phyloP scores from a whole-genome alignment of 306 rosid species.

The Spatholobus suberectus region DNA sequence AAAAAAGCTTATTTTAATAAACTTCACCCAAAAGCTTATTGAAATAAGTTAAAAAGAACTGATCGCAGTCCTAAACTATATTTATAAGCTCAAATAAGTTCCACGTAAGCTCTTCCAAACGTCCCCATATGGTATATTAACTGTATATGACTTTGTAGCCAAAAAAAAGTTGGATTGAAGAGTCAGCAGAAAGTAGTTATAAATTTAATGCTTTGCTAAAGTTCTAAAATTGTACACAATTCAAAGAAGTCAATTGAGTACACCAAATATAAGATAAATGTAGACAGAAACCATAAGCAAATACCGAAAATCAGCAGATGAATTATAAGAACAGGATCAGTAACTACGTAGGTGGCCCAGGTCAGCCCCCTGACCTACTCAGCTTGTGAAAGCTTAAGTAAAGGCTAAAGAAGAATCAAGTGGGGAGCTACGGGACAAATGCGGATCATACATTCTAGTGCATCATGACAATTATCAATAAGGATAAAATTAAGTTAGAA shows the following conservation, averaged over 20 bases:
- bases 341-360: not conserved
- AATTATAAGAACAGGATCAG: not conserved
- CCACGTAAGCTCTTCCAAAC: not conserved
- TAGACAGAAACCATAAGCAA: not conserved
- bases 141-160: constrained; percentile 5
- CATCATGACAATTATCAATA: no score
- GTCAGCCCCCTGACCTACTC: not conserved
- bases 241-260: not conserved
- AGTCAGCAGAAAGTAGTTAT: not conserved
- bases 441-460: no score
- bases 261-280: not conserved
- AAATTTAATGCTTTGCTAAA: not conserved
- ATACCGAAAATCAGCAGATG: not conserved
- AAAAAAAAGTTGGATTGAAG: not conserved
- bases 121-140: not conserved
- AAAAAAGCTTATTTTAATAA: not conserved
- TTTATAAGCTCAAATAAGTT: no score
- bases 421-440: not conserved
- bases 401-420: no score
- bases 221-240: not conserved
- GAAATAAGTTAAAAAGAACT: no score
- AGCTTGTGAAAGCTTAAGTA: no score
- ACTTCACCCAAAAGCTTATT: not conserved
- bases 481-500: no score
- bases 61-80: no score